Evolutionary conservation across 1,284 basidiomycete genomes (phyloP).

Genomic region (Xerocomus nothofagi): DNA sequence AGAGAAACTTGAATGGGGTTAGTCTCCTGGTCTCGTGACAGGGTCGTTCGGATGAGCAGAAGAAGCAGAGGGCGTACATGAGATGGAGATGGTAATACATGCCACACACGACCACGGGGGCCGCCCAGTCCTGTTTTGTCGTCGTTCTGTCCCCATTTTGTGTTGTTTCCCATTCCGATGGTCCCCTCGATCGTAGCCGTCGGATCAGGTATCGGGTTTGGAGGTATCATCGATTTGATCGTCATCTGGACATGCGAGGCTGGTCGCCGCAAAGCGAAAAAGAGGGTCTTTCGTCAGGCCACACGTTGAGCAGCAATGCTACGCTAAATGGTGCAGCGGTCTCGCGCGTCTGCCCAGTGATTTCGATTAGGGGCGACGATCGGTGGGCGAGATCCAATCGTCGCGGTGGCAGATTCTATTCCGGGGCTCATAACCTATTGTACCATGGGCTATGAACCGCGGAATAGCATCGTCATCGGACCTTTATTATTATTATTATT

Average conservation of each 20-base stretch:
- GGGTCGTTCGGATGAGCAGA: constrained; percentile 12
- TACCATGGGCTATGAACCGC: constrained; percentile 13
- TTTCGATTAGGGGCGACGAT: not conserved
- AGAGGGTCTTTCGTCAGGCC: too few species aligned
- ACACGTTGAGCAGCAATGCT: not conserved
- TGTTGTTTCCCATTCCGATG: not conserved
- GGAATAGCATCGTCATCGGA: constrained; percentile 18
- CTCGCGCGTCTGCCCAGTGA: not conserved
- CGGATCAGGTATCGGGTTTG: constrained; percentile 18
- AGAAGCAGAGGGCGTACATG: constrained; percentile 5
- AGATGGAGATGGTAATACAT: constrained; percentile 6
- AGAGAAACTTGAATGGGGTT: constrained; percentile 22
- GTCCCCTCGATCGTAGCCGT: constrained; percentile 23
- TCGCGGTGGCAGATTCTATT: constrained; percentile 19
- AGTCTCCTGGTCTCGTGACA: constrained; percentile 13
- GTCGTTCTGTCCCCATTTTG: not conserved
- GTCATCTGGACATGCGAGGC: constrained; percentile 1
- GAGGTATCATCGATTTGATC: constrained; percentile 13
- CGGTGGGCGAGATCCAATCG: constrained; percentile 12
- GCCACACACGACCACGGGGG: constrained; percentile 10
- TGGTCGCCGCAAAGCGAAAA: too few species aligned
- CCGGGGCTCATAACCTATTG: constrained; percentile 32
- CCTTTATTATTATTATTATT: constrained; percentile 6
- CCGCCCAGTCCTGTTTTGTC: not conserved
- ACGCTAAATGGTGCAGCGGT: constrained; percentile 14